These are phyloP conservation scores for Trametes cingulata DNA, from an alignment of 768 basidiomycete species.

Conservation along the genomic window DNA sequence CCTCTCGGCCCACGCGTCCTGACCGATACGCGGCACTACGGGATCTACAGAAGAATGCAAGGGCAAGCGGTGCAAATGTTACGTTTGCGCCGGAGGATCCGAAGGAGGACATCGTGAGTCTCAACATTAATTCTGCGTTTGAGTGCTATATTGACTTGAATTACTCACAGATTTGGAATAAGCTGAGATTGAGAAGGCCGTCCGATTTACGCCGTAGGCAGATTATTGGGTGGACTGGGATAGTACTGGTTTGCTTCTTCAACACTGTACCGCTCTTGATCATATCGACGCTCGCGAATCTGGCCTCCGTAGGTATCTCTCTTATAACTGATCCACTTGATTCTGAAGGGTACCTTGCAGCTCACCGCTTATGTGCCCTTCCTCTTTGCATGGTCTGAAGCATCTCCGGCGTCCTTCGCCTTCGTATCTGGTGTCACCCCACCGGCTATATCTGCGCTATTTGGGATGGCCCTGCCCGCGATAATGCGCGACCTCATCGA, in stretches of 20 bases:
- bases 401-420: conserved; percentile 70
- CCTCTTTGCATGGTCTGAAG: conserved; percentile 66
- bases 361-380: conserved; percentile 72
- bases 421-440: conserved; percentile 92
- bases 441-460: conserved; percentile 82
- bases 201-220: conserved; percentile 66
- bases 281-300: conserved; percentile 90
- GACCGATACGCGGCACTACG: too few species aligned
- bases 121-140: too few species aligned
- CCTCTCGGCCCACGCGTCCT: too few species aligned
- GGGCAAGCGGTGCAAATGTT: conserved; percentile 68
- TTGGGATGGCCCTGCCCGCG: conserved; percentile 89
- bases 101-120: too few species aligned
- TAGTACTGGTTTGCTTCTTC: conserved; percentile 83
- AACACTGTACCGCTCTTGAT: conserved; percentile 93
- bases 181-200: conserved; percentile 70
- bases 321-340: background rate
- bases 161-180: conserved; percentile 75
- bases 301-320: conserved; percentile 62
- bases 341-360: conserved; percentile 36
- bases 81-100: conserved; percentile 77
- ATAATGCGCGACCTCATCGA: conserved; percentile 81
- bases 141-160: conserved; percentile 10
- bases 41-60: too few species aligned
- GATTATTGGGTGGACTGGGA: conserved; percentile 74